Evolutionary conservation across 2,329 filamentous ascomycete species (phyloP).

Genomic region (Fusarium burgessii): DNA sequence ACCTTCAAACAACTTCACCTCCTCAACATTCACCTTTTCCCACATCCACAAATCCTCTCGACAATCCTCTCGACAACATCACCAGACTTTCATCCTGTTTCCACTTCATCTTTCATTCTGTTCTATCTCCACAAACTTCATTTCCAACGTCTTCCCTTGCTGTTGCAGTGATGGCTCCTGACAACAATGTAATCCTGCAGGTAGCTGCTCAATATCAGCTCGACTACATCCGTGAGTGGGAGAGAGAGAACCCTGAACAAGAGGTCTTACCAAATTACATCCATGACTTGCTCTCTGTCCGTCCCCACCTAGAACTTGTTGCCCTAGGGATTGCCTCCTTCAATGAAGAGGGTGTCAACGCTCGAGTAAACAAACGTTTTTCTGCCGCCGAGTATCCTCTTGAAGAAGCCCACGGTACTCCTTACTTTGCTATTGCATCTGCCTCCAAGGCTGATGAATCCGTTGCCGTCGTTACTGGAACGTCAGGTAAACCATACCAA

Average conservation of each 20-base stretch:
- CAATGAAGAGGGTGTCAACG: neutral
- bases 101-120: accelerated
- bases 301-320: neutral
- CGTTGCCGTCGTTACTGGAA: neutral
- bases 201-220: neutral
- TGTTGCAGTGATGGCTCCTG: neutral
- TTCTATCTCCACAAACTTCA: accelerated
- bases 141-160: no score
- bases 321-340: neutral
- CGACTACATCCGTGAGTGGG: neutral
- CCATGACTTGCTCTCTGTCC: accelerated
- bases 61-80: neutral
- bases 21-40: neutral
- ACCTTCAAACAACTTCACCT: neutral
- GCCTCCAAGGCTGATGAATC: neutral
- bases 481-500: neutral
- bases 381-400: neutral
- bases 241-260: neutral
- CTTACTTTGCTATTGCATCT: neutral
- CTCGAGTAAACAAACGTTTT: neutral
- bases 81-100: neutral
- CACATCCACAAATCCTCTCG: neutral
- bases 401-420: neutral
- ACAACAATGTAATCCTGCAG: neutral
- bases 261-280: accelerated